Base-by-base conservation (phyloP, 2,329 filamentous ascomycete genomes). In the Epichloe brachyelytri region DNA sequence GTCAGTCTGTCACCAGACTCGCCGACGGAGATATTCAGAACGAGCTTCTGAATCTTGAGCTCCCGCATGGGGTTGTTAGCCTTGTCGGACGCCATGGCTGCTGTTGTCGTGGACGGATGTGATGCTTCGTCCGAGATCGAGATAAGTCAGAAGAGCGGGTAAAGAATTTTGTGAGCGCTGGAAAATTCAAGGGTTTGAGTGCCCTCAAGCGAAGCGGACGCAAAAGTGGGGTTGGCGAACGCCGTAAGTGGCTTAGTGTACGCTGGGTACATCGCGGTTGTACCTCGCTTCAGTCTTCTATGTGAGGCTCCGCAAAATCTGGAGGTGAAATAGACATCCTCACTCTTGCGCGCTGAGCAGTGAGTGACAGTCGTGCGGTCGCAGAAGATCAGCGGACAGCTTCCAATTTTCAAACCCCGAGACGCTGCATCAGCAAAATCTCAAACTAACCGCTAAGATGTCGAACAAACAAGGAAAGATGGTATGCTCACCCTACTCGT, bases 1-100 rank as follows among this genome's bases (percentile, higher is more conserved):
- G 93, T 98, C 72, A 98, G 86, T 85, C 93, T 95, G 80, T 98
- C 93, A 88, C 93, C 93, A 85, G 91, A 97, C 82, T 98, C 93
- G 78, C 93, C 93, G 68, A 98, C 93, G 66, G 88, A 96, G 78
- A 96, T 96, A 85, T 96, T 96, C 73, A 96, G 87, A 75, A 95
- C 90, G 74, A 96, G 88, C 82, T 96, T 96, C 80, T 95, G 88
- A 78, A 96, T 93, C 80, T 89, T 88, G 73, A 97, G 88, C 80
- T 98, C 91, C 80, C 90, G 88, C 93, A 98, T 98, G 79, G 93
- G 91, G 84, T 98, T 98, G 74, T 80, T 78, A 73, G 80, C 73
- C 83, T 97, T 96, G 73, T 91, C 87, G 74, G 85, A 78, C 75
- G 65, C 65, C 69, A 71, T 72, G 62, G 63, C 63, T 68, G 65